A percentile compares a stretch with the other conserved stretches of the same genome.
phyloP scores from a whole-genome alignment of 768 basidiomycete genomes.

The Suillus subalutaceus region DNA sequence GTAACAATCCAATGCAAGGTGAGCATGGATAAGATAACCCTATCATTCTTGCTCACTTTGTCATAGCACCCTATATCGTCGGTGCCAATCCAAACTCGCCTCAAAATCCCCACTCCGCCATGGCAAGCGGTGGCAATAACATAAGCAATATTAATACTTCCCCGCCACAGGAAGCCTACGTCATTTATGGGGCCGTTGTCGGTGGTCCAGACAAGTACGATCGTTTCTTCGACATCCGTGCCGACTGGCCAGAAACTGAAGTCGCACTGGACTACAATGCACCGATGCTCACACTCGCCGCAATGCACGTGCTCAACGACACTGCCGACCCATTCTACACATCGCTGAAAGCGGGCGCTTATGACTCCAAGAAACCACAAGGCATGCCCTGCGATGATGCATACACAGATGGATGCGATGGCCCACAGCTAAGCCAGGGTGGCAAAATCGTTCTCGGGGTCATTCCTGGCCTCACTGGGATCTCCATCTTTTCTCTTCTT shows the following conservation, averaged over 20 bases:
- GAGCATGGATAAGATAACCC: conserved; percentile 19
- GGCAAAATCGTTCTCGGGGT: conserved; percentile 74
- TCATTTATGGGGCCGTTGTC: conserved; percentile 85
- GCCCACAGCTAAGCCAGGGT: conserved; percentile 55
- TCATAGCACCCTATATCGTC: conserved; percentile 62
- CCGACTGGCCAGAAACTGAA: conserved; percentile 90
- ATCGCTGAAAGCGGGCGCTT: conserved; percentile 66
- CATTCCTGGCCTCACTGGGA: conserved; percentile 62
- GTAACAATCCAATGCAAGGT: conserved; percentile 91
- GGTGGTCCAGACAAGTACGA: conserved; percentile 84
- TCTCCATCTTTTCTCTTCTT: conserved; percentile 52
- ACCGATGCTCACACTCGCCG: conserved; percentile 83
- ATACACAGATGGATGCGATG: conserved; percentile 54
- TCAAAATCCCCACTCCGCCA: conserved; percentile 86
- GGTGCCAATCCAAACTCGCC: conserved; percentile 92
- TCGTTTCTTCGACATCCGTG: conserved; percentile 81
- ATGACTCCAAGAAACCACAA: conserved; percentile 58
- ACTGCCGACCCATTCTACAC: conserved; percentile 79
- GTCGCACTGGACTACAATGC: conserved; percentile 91
- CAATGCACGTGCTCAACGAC: conserved; percentile 73
- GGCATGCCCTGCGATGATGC: conserved; percentile 82
- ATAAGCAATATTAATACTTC: conserved; percentile 69
- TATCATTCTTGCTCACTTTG: conserved; percentile 6
- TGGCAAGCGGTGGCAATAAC: conserved; percentile 82
- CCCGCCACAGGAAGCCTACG: conserved; percentile 71